Evolutionary conservation across 306 rosid species (phyloP), one percentile per base, ranked within the genome.

Genomic region (Malus asiatica): DNA sequence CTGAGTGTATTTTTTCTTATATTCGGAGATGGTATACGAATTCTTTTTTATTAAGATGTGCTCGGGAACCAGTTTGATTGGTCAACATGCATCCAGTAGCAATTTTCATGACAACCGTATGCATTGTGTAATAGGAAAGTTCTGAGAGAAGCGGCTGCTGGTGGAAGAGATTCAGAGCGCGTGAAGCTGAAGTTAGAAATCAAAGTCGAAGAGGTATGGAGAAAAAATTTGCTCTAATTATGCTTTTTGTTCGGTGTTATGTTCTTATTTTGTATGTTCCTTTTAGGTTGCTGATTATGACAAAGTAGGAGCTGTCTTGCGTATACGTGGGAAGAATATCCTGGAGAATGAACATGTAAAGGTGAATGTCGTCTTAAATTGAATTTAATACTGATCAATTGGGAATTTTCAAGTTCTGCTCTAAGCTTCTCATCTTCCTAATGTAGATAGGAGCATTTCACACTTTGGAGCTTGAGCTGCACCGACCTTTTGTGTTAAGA

Each of bases 391-490:
- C 19, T 4, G 33, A 18, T 59, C 5, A 23, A 29, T 45, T 29
- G 14, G 16, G 10, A 44, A 53, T 70, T 1, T 59, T 35, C 20
- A 18, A 11, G 29, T 84, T 38, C 57, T 46, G 6, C 42, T 51
- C 79, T 78, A 4, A 52, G 72, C 25, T 79, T 80, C 25, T 84
- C 23, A 55, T 73, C 22, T 67, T 74, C 76, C 75, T 35, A 74
- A 48, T 84, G 81, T 86, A 95, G 99, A 87, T 92, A 13, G 99
- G 99, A 78, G 97, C 96, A 68, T 92, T 83, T 79, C 97, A 95
- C 85, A 95, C 99, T 76, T 81, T 95, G 79, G 99, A 95, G 77
- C 92, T 95, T n/a, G 99, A 92, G 81, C 84, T 87, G 74, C 93
- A 95, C 63, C 89, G 97, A 16, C 99, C 99, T 20, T 95, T 95